Evolutionary conservation across 2,329 filamentous ascomycete genomes (phyloP).

Genomic region (Sphaerulina vaccinii): DNA sequence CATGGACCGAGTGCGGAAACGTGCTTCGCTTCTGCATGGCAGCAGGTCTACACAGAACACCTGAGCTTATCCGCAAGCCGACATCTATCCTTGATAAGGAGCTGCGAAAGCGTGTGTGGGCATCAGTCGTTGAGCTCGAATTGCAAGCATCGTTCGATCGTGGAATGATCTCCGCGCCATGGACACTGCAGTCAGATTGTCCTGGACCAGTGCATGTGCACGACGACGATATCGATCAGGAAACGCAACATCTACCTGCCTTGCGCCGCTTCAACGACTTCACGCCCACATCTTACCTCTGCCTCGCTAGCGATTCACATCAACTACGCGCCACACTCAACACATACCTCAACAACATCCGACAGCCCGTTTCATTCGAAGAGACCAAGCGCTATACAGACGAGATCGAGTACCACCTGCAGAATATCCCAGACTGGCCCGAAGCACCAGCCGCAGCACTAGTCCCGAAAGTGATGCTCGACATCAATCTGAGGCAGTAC

Average conservation of each 20-base stretch:
- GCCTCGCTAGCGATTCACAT: constrained; percentile 26
- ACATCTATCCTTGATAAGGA: constrained; percentile 50
- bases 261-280: constrained; percentile 25
- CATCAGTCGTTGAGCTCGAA: constrained; percentile 57
- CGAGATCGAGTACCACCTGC: constrained; percentile 33
- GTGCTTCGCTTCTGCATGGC: constrained; percentile 54
- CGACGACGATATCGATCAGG: constrained; percentile 47
- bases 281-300: constrained; percentile 33
- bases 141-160: constrained; percentile 56
- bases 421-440: constrained; percentile 30
- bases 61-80: constrained; percentile 39
- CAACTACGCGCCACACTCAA: constrained; percentile 31
- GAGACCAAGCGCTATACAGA: constrained; percentile 36
- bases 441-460: constrained; percentile 10
- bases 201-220: constrained; percentile 51
- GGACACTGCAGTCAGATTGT: constrained; percentile 50
- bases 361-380: constrained; percentile 32
- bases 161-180: constrained; percentile 51
- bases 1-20: constrained; percentile 53
- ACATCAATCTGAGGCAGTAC: constrained; percentile 36
- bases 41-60: constrained; percentile 54
- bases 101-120: constrained; percentile 58
- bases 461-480: constrained; percentile 28
- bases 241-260: constrained; percentile 26
- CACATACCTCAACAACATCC: constrained; percentile 35